Evolutionary conservation across 2,329 filamentous ascomycete species (phyloP), one percentile per base, ranked within the genome.

Genomic region (Allantophomopsis cytisporea): DNA sequence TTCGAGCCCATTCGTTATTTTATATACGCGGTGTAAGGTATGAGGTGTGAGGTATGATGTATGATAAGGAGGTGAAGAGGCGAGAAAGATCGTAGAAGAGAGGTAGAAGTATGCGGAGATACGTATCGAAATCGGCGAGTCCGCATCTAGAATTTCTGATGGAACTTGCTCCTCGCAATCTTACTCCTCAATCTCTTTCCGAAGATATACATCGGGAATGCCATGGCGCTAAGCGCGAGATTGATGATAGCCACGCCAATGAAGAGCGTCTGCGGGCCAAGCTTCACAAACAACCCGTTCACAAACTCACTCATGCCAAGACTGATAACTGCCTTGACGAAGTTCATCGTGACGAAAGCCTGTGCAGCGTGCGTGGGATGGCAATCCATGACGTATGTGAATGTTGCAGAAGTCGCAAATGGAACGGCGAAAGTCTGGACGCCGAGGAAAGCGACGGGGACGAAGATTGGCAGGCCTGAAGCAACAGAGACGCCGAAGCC

Each of bases 311-410:
- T 45, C 7, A 50, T 33, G 4, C 49, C 43, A 28, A 63, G 60
- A 0, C 55, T 58, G 21, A 62, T 56, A 5, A 61, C 48, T 2
- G 57, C 58, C 41, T 61, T 62, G 2, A 57, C 51, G 43, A 61
- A 62, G 34, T 60, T 61, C 48, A 62, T 61, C 0, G 56, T 57
- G 2, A 59, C 60, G 38, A 61, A 62, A 4, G 59, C 60, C 41
- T 62, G 59, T 30, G 59, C 60, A 1, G 58, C 58, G 40, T 61
- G 56, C 11, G 49, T 51, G 2, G 57, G 58, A 39, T 62, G 58
- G 37, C 59, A 62, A 37, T 63, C 60, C 35, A 63, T 57, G 2
- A 63, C 55, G 39, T 62, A 62, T 1, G 60, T 57, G 10, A 63
- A 48, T 17, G 54, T 54, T 2, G 59, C 60, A 6, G 59, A 57